Evolutionary conservation across 306 rosid genomes (phyloP).

Genomic region (Adenanthera pavonina): DNA sequence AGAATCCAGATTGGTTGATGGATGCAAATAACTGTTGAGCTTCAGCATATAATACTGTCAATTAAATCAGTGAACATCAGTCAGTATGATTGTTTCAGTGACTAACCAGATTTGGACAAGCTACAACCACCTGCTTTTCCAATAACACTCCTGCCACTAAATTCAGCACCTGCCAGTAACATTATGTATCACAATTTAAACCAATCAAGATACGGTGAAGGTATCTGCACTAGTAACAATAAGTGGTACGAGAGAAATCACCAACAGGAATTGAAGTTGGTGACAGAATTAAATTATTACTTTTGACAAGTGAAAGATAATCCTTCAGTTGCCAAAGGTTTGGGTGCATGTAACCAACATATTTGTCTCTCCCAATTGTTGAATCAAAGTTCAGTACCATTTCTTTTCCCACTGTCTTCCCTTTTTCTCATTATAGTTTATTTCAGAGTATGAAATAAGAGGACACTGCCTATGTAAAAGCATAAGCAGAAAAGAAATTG

Average conservation of each 20-base stretch:
- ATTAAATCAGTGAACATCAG: slow-evolving; percentile 26
- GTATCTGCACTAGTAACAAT: slow-evolving; percentile 24
- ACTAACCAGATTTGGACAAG: slow-evolving; percentile 84
- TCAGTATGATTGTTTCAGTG: slow-evolving; percentile 24
- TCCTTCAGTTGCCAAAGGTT: neutral
- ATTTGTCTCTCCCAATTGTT: neutral
- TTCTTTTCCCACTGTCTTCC: slow-evolving; percentile 1
- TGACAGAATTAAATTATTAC: slow-evolving; percentile 1
- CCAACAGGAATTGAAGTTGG: neutral
- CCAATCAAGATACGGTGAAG: neutral
- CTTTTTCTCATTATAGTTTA: slow-evolving; percentile 8
- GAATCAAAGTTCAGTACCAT: neutral
- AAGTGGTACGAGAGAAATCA: slow-evolving; percentile 16
- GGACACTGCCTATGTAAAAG: neutral
- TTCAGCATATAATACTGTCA: slow-evolving; percentile 31
- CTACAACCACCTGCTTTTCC: slow-evolving; percentile 85
- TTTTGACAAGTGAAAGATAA: slow-evolving; percentile 7
- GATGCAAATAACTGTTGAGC: slow-evolving; percentile 16
- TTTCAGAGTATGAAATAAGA: neutral
- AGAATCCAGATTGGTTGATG: slow-evolving; percentile 22
- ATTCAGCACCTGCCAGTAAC: slow-evolving; percentile 71
- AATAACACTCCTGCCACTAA: slow-evolving; percentile 75
- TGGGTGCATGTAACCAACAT: neutral
- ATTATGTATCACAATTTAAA: slow-evolving; percentile 34
- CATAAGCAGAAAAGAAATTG: neutral